Evolutionary conservation across 768 basidiomycete species (phyloP), one percentile per base, ranked within the genome.

Genomic region (Scleroderma bovista): DNA sequence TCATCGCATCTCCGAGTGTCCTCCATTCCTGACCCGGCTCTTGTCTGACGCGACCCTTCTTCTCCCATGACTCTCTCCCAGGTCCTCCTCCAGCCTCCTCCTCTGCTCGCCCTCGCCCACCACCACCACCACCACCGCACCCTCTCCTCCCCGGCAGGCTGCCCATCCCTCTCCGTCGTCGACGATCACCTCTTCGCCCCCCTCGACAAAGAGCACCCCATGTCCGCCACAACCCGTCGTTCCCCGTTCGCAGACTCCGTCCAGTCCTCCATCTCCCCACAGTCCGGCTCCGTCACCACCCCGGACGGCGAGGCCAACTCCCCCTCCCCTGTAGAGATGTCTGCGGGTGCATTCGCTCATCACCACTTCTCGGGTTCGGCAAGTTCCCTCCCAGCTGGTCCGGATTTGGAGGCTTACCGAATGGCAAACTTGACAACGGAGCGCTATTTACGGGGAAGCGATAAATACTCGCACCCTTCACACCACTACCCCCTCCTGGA

Each of bases 401-500:
- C 73, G 48, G 65, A 64, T 62, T 69, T 67, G 60, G 75, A 73
- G 56, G 69, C 65, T 63, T 69, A 63, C 68, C 57, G 60, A 63
- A 67, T 63, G 39, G 40, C 53, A 58, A 57, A 73, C 60, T 64
- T 64, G 63, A 61, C 69, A 47, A 49, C 64, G 48, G 69, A 70
- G 57, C 71, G 69, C 52, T 67, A 69, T 66, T 63, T 73, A 64
- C 74, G 71, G 62, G 60, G 59, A 51, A 64, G 48, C 52, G 66
- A 66, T 64, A 65, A 63, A 61, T 58, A 68, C 60, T 53, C 64
- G 56, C 65, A 61, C 58, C 66, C 59, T 64, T 40, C 39, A 40
- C 65, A 58, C 60, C 54, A 58, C n/a, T n/a, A n/a, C 59, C 56
- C 69, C 50, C 61, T 72, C 54, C 66, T 76, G 50, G 81, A 82